phyloP scores from a whole-genome alignment of 176 grass and related monocot genomes.

The Olyra latifolia region DNA sequence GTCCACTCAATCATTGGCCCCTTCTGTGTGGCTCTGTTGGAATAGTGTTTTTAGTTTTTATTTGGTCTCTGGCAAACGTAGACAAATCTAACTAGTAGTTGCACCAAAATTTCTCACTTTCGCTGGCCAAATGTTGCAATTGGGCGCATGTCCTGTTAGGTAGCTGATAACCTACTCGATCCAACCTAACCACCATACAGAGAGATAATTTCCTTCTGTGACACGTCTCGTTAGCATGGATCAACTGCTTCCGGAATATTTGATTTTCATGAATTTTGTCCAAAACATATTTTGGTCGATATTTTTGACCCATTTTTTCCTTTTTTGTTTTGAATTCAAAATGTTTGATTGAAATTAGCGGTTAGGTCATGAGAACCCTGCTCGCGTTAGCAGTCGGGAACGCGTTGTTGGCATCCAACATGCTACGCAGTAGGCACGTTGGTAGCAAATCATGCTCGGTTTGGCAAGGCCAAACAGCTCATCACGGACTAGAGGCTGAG shows the following conservation, averaged over 20 bases:
- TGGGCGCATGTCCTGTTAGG: constrained; percentile 19
- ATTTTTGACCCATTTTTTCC: too few species aligned
- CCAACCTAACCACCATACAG: neutral
- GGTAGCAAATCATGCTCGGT: neutral
- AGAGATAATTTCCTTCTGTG: neutral
- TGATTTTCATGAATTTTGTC: too few species aligned
- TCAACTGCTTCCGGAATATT: too few species aligned
- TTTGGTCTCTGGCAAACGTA: neutral
- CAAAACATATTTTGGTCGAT: too few species aligned
- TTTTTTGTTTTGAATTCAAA: too few species aligned
- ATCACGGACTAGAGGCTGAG: neutral
- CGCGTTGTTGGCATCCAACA: neutral
- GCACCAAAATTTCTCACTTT: constrained; percentile 21
- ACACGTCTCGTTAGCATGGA: neutral
- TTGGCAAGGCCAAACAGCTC: neutral
- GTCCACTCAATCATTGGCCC: neutral
- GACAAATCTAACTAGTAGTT: neutral
- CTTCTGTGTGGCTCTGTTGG: neutral
- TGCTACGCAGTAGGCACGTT: neutral
- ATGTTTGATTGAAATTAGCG: too few species aligned
- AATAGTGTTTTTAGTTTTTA: neutral
- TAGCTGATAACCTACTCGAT: neutral
- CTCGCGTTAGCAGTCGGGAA: neutral
- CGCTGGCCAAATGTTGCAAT: neutral
- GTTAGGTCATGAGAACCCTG: too few species aligned